These are phyloP conservation scores for Dinochytrium kinnereticum DNA, from an alignment of 371 early-diverging fungal species.

Conservation along the genomic window DNA sequence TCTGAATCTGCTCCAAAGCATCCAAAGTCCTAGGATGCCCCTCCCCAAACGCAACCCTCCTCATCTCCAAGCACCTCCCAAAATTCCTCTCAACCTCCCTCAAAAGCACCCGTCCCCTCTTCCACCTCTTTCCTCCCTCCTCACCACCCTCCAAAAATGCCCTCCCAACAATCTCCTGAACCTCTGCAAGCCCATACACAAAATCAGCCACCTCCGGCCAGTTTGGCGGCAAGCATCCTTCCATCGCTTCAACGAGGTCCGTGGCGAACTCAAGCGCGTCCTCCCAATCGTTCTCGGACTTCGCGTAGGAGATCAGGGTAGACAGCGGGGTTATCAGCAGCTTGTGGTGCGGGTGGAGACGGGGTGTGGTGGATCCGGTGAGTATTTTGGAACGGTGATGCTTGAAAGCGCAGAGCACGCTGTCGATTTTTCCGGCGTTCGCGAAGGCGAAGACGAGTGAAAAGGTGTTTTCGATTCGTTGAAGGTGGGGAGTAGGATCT, in stretches of 20 bases:
- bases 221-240: constrained; percentile 9
- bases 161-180: background rate
- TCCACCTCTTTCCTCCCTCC: background rate
- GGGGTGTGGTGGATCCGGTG: background rate
- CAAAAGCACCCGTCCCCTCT: background rate
- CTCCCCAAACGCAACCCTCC: constrained; percentile 24
- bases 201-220: constrained; percentile 35
- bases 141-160: background rate
- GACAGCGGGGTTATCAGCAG: constrained; percentile 12
- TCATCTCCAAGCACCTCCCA: constrained; percentile 18
- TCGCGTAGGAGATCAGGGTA: background rate
- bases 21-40: constrained; percentile 20
- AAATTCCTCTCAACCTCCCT: background rate
- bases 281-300: background rate
- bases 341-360: constrained; percentile 11
- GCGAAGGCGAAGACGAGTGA: background rate
- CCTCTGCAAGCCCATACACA: background rate
- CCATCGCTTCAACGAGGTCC: background rate
- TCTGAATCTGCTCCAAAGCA: constrained; percentile 12
- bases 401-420: constrained; percentile 18
- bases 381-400: constrained; percentile 5
- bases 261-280: background rate
- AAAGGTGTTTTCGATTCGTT: background rate
- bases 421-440: constrained; percentile 2
- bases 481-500: too few relatives aligned